Base-by-base conservation (phyloP, 495 filamentous ascomycete genomes). In the Neurospora sp. region DNA sequence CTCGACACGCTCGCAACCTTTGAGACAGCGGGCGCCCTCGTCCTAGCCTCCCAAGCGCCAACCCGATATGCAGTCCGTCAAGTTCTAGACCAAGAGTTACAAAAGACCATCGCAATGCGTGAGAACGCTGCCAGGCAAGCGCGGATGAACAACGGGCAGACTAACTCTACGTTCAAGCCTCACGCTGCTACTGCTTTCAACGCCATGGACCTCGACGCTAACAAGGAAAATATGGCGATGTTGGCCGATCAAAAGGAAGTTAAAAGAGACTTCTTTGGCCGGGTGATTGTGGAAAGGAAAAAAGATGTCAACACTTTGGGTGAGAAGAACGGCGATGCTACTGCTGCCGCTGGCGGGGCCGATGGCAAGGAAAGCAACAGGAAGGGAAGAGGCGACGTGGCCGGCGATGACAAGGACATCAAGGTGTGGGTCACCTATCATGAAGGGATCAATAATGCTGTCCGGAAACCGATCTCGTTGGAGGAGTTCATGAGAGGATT, bases 391-490 rank as follows among this genome's bases (percentile, higher is more conserved):
- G 74, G 77, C 10, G 76, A 77, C 24, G 81, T 75, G 4, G 82
- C 83, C 66, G 76, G 83, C 31, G 83, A 75, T 10, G 84, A 82
- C 36, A 78, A 82, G 62, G 88, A 88, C 66, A 83, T 82, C 28
- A 91, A 90, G 78, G 91, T 96, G 13, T 99, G 96, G 95, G 90
- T 97, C 31, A 97, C 90, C 74, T 99, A 92, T 80, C 91, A 98
- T 78, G 96, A 98, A 82, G 96, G 96, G n/a, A 91, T 93, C 79
- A 96, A 93, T 76, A 98, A 98, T 84, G 96, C 96, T 11, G 96
- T 99, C 59, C 88, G 93, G 79, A 98, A 98, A 80, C 94, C 94
- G 5, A 88, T 99, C 74, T 92, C 91, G 45, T 80, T 99, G 82
- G 89, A 90, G 73, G 96, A 99, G 80, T 85, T 99, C 75, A 83